phyloP scores from a whole-genome alignment of 768 basidiomycete species.

The Fibroporia radiculosa region DNA sequence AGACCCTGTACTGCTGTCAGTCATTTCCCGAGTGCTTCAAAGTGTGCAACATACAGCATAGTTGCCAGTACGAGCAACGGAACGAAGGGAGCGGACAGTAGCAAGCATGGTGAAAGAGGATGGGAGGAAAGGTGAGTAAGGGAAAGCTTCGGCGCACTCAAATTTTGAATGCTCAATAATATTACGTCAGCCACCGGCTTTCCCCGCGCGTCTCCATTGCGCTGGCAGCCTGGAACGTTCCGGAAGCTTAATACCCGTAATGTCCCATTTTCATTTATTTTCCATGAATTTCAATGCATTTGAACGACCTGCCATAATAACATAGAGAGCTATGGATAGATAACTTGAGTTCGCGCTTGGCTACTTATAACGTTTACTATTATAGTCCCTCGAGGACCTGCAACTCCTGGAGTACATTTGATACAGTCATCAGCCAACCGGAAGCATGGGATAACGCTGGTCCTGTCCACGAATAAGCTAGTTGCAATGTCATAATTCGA shows the following conservation, averaged over 20 bases:
- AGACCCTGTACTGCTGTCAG: slow-evolving; percentile 36
- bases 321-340: too few species aligned
- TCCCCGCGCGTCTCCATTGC: slow-evolving; percentile 4
- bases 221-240: slow-evolving; percentile 12
- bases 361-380: too few species aligned
- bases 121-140: slow-evolving; percentile 29
- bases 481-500: too few species aligned
- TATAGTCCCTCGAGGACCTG: too few species aligned
- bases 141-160: slow-evolving; percentile 9
- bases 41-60: slow-evolving; percentile 45
- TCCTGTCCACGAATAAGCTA: too few species aligned
- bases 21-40: neutral
- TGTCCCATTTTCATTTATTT: too few species aligned
- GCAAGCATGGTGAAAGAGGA: slow-evolving; percentile 60
- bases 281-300: too few species aligned
- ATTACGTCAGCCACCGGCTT: slow-evolving; percentile 13
- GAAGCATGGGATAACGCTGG: too few species aligned
- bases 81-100: slow-evolving; percentile 56
- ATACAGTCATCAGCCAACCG: too few species aligned
- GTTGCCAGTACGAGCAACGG: slow-evolving; percentile 51
- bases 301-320: too few species aligned
- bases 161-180: slow-evolving; percentile 19
- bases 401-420: too few species aligned
- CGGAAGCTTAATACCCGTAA: slow-evolving; percentile 9
- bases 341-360: too few species aligned